phyloP scores from a whole-genome alignment of 768 basidiomycete species.

The Termitomyces heimii region DNA sequence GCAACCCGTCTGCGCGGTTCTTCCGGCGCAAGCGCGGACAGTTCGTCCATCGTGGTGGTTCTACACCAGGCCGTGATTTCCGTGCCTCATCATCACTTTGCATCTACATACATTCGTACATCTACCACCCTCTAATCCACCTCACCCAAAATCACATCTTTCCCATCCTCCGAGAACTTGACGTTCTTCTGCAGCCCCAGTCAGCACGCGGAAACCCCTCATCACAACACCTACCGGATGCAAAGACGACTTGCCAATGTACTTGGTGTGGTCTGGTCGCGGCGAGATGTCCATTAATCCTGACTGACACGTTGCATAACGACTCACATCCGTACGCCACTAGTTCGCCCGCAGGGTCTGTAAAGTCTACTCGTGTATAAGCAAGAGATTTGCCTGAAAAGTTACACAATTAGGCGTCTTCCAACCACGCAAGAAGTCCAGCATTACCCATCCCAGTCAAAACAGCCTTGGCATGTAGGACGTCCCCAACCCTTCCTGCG shows the following conservation, averaged over 20 bases:
- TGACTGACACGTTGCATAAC: background rate
- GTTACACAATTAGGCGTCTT: background rate
- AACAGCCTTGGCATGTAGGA: constrained; percentile 55
- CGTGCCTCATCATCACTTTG: background rate
- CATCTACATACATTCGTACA: background rate
- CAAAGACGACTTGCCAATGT: constrained; percentile 64
- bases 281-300: background rate
- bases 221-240: constrained; percentile 28
- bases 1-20: constrained; percentile 20
- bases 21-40: constrained; percentile 34
- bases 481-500: constrained; percentile 66
- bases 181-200: constrained; percentile 52
- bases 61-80: too few species aligned
- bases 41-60: constrained; percentile 27
- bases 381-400: constrained; percentile 69
- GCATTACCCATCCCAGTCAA: constrained; percentile 66
- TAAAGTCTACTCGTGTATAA: constrained; percentile 79
- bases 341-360: constrained; percentile 51
- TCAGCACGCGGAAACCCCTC: constrained; percentile 1
- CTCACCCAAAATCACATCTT: constrained; percentile 62
- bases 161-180: constrained; percentile 75
- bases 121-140: constrained; percentile 22
- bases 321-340: constrained; percentile 78
- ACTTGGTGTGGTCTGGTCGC: constrained; percentile 74
- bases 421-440: background rate